These are phyloP conservation scores for Elsinoe australis DNA, from an alignment of 2,329 filamentous ascomycete species.

Conservation along the genomic window DNA sequence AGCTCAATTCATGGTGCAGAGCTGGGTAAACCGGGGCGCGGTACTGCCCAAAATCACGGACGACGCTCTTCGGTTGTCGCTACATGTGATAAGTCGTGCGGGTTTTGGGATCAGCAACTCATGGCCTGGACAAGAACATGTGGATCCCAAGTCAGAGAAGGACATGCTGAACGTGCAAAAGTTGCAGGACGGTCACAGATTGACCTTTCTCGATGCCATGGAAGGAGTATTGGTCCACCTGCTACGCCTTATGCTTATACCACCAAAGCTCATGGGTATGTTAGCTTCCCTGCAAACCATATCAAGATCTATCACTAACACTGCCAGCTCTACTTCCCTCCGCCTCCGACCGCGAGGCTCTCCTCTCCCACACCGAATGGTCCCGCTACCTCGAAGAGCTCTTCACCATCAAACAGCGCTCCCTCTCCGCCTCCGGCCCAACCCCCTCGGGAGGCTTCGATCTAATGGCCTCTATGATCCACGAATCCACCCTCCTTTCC, in stretches of 20 bases:
- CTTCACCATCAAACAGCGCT: constrained; percentile 3
- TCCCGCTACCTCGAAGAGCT: constrained; percentile 1
- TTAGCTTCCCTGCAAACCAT: not conserved
- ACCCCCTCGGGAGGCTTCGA: not conserved
- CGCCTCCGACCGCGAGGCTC: not conserved
- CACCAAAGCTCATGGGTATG: not conserved
- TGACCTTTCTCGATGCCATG: not conserved
- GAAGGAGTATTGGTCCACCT: not conserved
- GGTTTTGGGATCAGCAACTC: constrained; percentile 14
- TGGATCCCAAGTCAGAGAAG: not conserved
- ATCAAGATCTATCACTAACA: too few relatives aligned
- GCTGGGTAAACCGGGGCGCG: not conserved
- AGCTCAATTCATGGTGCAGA: constrained; percentile 2
- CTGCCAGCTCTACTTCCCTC: not conserved
- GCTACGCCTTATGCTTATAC: not conserved
- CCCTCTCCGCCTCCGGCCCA: not conserved
- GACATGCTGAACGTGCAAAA: not conserved
- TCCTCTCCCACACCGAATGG: not conserved
- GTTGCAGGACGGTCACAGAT: not conserved
- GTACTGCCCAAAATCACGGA: not conserved
- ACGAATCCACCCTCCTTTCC: too few relatives aligned
- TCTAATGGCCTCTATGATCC: constrained; percentile 12
- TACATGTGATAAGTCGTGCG: constrained; percentile 12
- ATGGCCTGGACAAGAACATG: not conserved
- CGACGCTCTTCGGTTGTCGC: constrained; percentile 7